Evolutionary conservation across 805 yeast species (phyloP), one percentile per base, ranked within the genome.

Genomic region (Yarrowia osloensis): DNA sequence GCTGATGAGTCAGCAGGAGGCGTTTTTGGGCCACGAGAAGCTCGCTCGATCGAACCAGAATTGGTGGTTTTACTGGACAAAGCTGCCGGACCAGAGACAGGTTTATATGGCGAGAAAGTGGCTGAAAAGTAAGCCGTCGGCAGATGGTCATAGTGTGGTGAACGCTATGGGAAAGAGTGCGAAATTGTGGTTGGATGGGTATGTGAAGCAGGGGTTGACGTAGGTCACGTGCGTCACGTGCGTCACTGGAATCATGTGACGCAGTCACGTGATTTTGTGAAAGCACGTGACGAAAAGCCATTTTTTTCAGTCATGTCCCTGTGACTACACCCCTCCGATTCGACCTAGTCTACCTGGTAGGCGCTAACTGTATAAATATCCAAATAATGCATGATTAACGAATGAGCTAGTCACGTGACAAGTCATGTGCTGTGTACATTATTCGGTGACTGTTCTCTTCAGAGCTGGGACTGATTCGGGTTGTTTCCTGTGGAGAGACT

Each of bases 51-150:
- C 75, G 5, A 37, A 65, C 13, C 50, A 68, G 15, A 70, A 69
- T 61, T 73, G 75, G 75, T 73, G 76, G 75, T 61, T 73, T 3
- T 73, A 73, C 47, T 72, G 73, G 72, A 61, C 74, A 3, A 59
- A 63, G 28, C 52, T 73, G 29, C 54, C 71, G 12, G 70, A 69
- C 15, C 67, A 65, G 3, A 54, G 74, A 6, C 54, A 70, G 37
- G 70, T 72, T 15, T 54, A 72, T 26, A 70, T 73, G 65, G 74
- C 73, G 1, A 52, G 73, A n/a, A 71, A 69, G 50, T 69, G 72
- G 70, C n/a, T 46, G 4, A 61, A 61, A 26, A 57, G 59, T n/a
- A 69, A 65, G 19, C 67, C 68, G 19, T 49, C 65, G 15, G 68
- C 66, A 0, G 69, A 66, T 21, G 47, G 66, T 2, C 69, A 49